Evolutionary conservation across 2,329 filamentous ascomycete species (phyloP), one percentile per base, ranked within the genome.

Genomic region (Neofusicoccum ribis): DNA sequence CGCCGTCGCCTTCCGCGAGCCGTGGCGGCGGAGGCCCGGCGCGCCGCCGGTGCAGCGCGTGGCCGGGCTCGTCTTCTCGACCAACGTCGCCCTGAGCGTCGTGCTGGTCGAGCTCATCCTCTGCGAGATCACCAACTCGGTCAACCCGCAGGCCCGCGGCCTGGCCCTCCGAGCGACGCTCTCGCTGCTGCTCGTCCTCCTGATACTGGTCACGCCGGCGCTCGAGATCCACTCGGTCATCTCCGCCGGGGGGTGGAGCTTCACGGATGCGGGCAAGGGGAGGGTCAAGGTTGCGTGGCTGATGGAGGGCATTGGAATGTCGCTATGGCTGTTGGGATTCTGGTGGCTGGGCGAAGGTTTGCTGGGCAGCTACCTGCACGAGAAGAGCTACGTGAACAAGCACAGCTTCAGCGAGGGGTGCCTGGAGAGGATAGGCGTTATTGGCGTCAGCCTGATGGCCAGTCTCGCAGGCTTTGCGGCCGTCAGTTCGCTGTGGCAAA

Each of bases 401-500:
- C 78, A 82, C 65, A 79, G 77, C 27, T 80, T 87, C 62, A 83
- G 81, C 52, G 84, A 87, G 70, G 84, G 83, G 37, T 86, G 85
- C 70, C 73, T 87, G 51, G 84, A 86, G 69, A 76, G 92, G 50
- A 88, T 96, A 31, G 92, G 92, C 12, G 89, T 96, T 46, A 92
- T 96, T 68, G 92, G 92, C 3, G 92, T 95, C 64, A 89, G 90
- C 54, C 79, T 95, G 62, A 96, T 96, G 91, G 92, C 92, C 15
- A 84, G 93, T 14, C 81, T 96, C n/a, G 92, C 92, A 6, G 92
- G 92, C 0, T 96, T 96, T 72, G 92, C 92, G 5, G 91, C 91
- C n/a, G 90, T 96, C 39, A 93, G 91, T 27, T 90, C 91, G 1
- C 88, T 93, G 1, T 96, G 92, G 91, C 90, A 96, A 73, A 91